Conservation (phyloP, 768 basidiomycete genomes). For the Chalciporus chontae region DNA sequence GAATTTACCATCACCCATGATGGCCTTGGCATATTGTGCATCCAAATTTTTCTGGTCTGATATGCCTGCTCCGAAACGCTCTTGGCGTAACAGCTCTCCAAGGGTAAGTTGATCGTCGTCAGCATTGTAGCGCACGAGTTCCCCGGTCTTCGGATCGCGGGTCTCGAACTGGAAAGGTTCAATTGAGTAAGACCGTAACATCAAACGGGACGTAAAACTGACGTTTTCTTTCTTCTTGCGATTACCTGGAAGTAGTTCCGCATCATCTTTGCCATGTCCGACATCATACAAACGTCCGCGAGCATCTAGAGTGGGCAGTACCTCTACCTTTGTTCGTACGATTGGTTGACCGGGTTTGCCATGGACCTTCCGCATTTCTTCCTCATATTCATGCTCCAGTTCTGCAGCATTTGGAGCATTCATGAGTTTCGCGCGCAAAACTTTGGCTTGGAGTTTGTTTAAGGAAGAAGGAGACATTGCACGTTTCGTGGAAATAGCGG, state of each 20-base stretch:
- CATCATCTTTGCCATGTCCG: conserved; percentile 71
- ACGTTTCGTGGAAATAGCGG: conserved; percentile 34
- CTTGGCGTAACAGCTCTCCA: conserved; percentile 90
- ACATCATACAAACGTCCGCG: conserved; percentile 87
- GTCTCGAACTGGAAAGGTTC: conserved; percentile 64
- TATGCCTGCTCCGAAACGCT: conserved; percentile 84
- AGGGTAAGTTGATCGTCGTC: conserved; percentile 87
- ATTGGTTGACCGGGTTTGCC: conserved; percentile 38
- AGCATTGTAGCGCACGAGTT: conserved; percentile 82
- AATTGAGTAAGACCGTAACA: conserved; percentile 1
- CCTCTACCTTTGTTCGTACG: conserved; percentile 65
- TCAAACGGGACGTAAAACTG: background rate
- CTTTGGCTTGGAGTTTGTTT: conserved; percentile 91
- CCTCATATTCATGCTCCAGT: conserved; percentile 85
- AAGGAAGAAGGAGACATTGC: conserved; percentile 73
- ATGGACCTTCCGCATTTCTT: conserved; percentile 50
- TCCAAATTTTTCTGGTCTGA: conserved; percentile 91
- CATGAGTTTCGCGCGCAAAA: conserved; percentile 87
- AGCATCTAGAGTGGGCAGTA: conserved; percentile 86
- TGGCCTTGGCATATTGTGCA: conserved; percentile 81
- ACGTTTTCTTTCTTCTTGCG: conserved; percentile 77
- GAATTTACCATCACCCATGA: conserved; percentile 87
- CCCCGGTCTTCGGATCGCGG: conserved; percentile 86
- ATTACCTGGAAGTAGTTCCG: conserved; percentile 55
- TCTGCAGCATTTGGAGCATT: conserved; percentile 69